A percentile compares a stretch with the other conserved stretches of the same genome.
These are phyloP conservation scores for Pezicula radicicola DNA, from an alignment of 2,329 filamentous ascomycete genomes.

Conservation along the genomic window DNA sequence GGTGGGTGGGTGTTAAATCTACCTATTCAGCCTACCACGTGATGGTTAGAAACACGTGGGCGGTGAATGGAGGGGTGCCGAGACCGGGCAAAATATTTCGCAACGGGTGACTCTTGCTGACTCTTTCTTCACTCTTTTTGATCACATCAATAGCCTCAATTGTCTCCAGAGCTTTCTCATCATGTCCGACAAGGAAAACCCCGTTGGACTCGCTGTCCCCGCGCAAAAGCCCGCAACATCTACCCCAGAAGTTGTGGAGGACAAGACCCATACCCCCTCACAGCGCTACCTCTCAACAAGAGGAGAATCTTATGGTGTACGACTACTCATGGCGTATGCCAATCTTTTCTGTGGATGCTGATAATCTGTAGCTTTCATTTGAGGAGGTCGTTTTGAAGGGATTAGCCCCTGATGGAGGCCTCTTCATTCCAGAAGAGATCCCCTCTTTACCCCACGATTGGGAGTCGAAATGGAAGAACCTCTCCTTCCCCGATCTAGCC, in stretches of 20 bases:
- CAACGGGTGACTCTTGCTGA: no score
- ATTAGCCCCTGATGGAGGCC: slow-evolving; percentile 79
- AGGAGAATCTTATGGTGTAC: slow-evolving; percentile 60
- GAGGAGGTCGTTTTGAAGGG: slow-evolving; percentile 90
- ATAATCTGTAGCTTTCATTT: slow-evolving; percentile 68
- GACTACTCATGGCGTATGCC: slow-evolving; percentile 21
- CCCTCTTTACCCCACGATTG: slow-evolving; percentile 62
- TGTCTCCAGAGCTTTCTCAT: not conserved
- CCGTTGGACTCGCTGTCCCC: slow-evolving; percentile 19
- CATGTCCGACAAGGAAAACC: slow-evolving; percentile 15
- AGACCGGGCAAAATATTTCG: no score
- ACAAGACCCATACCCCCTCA: slow-evolving; percentile 40
- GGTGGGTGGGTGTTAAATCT: no score
- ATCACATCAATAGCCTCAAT: no score
- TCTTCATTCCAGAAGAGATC: slow-evolving; percentile 85
- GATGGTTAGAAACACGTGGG: no score
- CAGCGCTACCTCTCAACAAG: slow-evolving; percentile 62
- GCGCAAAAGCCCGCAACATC: slow-evolving; percentile 10
- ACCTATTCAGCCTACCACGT: no score
- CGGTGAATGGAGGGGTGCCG: no score
- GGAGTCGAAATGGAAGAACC: slow-evolving; percentile 70
- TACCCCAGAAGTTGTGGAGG: slow-evolving; percentile 6
- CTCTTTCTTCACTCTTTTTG: no score
- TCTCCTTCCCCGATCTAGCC: slow-evolving; percentile 78
- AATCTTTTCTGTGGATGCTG: slow-evolving; percentile 5